Evolutionary conservation across 441 rosid genomes (phyloP).

Genomic region (Codiaeum variegatum): DNA sequence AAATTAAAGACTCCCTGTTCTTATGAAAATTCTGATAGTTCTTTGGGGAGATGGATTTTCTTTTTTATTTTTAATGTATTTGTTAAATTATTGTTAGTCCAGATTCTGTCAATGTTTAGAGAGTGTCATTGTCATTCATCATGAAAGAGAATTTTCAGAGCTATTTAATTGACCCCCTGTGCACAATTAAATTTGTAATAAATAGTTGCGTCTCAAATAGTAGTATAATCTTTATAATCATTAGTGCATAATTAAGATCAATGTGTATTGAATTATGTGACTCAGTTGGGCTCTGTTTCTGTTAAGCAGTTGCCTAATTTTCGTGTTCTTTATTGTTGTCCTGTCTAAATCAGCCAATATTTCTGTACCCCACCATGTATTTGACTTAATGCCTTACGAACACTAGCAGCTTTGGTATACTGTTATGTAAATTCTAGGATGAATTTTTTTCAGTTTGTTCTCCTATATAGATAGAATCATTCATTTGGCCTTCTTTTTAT

Average conservation of each 20-base stretch:
- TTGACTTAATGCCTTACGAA: not conserved
- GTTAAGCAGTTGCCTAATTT: not conserved
- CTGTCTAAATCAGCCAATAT: not conserved
- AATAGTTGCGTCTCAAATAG: not conserved
- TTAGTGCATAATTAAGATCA: not conserved
- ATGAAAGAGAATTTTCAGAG: not conserved
- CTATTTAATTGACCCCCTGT: not conserved
- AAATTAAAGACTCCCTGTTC: not conserved
- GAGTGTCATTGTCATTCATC: not conserved
- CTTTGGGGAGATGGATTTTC: not conserved
- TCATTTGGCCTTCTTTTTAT: not conserved
- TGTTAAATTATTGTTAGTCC: not conserved
- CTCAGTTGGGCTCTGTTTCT: not conserved
- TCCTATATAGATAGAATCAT: not conserved
- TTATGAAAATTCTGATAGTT: not conserved
- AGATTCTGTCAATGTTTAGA: not conserved
- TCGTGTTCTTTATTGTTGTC: not conserved
- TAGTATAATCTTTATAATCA: not conserved
- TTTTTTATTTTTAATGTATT: not conserved
- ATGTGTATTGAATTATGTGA: slow-evolving; percentile 6
- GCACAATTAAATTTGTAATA: not conserved
- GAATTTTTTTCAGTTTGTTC: not conserved
- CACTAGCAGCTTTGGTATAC: not conserved
- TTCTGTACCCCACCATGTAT: not conserved
- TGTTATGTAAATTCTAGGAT: not conserved